Evolutionary conservation across 2,329 filamentous ascomycete species (phyloP).

Genomic region (Alternaria dauci): DNA sequence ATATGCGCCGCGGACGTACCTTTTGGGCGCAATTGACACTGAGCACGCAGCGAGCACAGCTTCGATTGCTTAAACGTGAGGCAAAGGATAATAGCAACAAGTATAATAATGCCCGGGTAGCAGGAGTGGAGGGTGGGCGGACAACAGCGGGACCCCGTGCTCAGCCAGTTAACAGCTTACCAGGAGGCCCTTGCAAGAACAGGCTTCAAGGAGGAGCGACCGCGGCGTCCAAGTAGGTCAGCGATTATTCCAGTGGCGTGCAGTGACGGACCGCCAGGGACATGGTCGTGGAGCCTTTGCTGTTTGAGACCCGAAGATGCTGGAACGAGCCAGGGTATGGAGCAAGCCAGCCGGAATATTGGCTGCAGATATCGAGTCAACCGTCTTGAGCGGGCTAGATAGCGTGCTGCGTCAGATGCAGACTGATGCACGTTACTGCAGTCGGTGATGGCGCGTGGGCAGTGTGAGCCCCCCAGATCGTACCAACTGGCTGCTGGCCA

Average conservation of each 20-base stretch:
- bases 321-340: constrained; percentile 33
- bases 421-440: constrained; percentile 38
- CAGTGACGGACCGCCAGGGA: constrained; percentile 44
- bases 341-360: constrained; percentile 41
- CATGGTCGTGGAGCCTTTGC: constrained; percentile 49
- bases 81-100: constrained; percentile 45
- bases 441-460: constrained; percentile 31
- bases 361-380: constrained; percentile 37
- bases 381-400: constrained; percentile 35
- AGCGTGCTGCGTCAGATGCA: constrained; percentile 42
- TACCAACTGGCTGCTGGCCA: constrained; percentile 37
- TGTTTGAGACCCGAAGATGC: constrained; percentile 48
- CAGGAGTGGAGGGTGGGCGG: constrained; percentile 33
- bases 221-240: constrained; percentile 32
- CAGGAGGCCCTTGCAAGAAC: constrained; percentile 31
- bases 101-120: constrained; percentile 40
- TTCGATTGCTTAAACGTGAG: constrained; percentile 31
- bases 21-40: constrained; percentile 35
- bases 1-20: constrained; percentile 42
- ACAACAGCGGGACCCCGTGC: constrained; percentile 37
- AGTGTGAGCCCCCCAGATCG: constrained; percentile 37
- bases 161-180: constrained; percentile 36
- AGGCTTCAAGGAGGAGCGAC: constrained; percentile 31
- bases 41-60: constrained; percentile 33
- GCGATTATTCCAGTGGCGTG: constrained; percentile 31